Conservation (phyloP, 129 eudicot species). For the Lonicera japonica region DNA sequence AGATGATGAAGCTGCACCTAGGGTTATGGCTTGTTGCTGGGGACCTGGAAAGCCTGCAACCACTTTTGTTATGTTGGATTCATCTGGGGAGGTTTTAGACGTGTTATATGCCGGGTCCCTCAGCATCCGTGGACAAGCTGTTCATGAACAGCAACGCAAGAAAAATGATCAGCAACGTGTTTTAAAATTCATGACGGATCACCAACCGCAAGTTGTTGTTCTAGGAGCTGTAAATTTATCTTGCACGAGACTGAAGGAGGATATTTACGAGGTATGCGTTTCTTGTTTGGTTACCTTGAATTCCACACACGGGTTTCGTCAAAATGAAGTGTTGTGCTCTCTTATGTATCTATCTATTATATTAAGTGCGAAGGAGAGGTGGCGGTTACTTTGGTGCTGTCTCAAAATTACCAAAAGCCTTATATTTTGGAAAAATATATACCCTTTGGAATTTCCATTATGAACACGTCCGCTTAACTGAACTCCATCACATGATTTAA, state of each 20-base stretch:
- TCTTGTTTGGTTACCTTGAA: neutral
- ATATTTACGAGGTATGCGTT: constrained; percentile 68
- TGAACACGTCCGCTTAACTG: too few species aligned
- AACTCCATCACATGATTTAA: too few species aligned
- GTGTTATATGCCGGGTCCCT: constrained; percentile 69
- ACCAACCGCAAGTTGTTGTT: constrained; percentile 80
- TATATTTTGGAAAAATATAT: too few species aligned
- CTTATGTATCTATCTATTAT: too few species aligned
- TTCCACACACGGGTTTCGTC: neutral
- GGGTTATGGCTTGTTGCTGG: constrained; percentile 99
- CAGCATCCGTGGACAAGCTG: constrained; percentile 59
- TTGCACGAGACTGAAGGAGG: constrained; percentile 66
- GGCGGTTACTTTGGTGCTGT: too few species aligned
- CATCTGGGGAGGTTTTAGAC: constrained; percentile 82
- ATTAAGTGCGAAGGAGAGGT: too few species aligned
- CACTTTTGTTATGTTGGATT: constrained; percentile 96
- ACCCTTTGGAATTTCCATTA: too few species aligned
- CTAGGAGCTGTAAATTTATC: constrained; percentile 83
- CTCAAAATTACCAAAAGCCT: too few species aligned
- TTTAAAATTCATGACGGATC: constrained; percentile 78
- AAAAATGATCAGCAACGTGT: constrained; percentile 82
- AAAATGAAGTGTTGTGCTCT: neutral
- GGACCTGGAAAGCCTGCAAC: constrained; percentile 96
- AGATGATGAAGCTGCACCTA: constrained; percentile 83
- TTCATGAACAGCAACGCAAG: constrained; percentile 73